A percentile compares a stretch with the other conserved stretches of the same genome.
These are phyloP conservation scores for Pythium dissimile DNA, from an alignment of 352 stramenopile genomes.

Conservation along the genomic window DNA sequence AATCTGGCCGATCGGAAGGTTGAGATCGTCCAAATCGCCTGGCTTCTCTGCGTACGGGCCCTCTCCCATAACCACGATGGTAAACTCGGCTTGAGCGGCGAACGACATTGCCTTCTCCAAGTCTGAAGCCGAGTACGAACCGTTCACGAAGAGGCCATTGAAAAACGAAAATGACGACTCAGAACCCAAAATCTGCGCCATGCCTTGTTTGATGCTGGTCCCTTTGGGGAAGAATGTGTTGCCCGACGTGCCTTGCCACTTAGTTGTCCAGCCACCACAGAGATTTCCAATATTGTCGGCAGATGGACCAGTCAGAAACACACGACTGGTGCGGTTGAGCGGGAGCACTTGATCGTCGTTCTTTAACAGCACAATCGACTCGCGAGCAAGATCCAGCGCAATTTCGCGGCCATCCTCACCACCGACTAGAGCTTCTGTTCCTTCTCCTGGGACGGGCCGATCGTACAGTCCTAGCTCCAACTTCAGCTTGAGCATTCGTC, in stretches of 20 bases:
- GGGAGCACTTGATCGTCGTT: constrained; percentile 66
- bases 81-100: constrained; percentile 19
- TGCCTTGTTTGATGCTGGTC: constrained; percentile 22
- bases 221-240: constrained; percentile 29
- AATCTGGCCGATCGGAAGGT: constrained; percentile 41
- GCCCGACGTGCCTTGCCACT: constrained; percentile 50
- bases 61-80: constrained; percentile 28
- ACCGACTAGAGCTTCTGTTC: constrained; percentile 11
- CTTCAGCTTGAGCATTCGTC: constrained; percentile 25
- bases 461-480: constrained; percentile 21
- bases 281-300: constrained; percentile 66
- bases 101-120: constrained; percentile 9
- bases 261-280: constrained; percentile 80
- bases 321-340: constrained; percentile 22
- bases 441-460: constrained; percentile 18
- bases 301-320: constrained; percentile 72
- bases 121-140: constrained; percentile 8
- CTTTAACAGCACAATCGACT: constrained; percentile 78
- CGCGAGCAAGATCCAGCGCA: constrained; percentile 19
- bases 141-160: constrained; percentile 20
- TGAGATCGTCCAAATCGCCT: constrained; percentile 44
- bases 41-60: constrained; percentile 47
- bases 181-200: constrained; percentile 7
- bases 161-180: not conserved
- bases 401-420: constrained; percentile 8